Evolutionary conservation across 441 rosid genomes (phyloP), one percentile per base, ranked within the genome.

Genomic region (Kokia cookei): DNA sequence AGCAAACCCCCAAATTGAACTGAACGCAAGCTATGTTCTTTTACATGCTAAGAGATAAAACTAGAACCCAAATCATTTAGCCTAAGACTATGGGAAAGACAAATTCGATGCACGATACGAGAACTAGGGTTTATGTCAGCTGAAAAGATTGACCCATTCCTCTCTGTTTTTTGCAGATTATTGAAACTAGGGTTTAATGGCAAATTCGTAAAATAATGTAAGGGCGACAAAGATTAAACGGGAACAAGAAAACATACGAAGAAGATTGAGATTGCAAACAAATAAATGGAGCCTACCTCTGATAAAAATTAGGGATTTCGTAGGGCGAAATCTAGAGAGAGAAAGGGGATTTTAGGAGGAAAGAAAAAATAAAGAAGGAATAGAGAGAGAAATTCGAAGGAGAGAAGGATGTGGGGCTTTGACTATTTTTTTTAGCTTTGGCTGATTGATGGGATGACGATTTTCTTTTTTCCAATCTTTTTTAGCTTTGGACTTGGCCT

Each of bases 151-250:
- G 54, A 67, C 65, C 19, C 54, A 60, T 70, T 45, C 43, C 50
- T 73, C 45, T 62, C 60, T 53, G 22, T 10, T 63, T 80, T 54
- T 29, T 64, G 57, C 24, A 74, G 42, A 64, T 37, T 53, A 40
- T 24, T 24, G 22, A 76, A 81, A 73, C 84, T 87, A 86, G 94
- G 96, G 91, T 86, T 91, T 75, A 76, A 79, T 77, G 79, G 80
- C 73, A 81, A 81, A 81, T 76, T 72, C 82, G 85, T 67, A 79
- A 81, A 80, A 75, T 59, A 66, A 19, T 47, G 64, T 2, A 60
- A n/a, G 35, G 37, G 68, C 42, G 43, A 26, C 77, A 15, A 58
- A 59, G 71, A 67, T 27, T 24, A 7, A 78, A 72, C 27, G 59
- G 74, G 57, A 61, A 11, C 29, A 43, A 63, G 29, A 59, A 51